A percentile compares a stretch with the other conserved stretches of the same genome.
phyloP scores from a whole-genome alignment of 2,329 filamentous ascomycete genomes.

The Beauveria australis region DNA sequence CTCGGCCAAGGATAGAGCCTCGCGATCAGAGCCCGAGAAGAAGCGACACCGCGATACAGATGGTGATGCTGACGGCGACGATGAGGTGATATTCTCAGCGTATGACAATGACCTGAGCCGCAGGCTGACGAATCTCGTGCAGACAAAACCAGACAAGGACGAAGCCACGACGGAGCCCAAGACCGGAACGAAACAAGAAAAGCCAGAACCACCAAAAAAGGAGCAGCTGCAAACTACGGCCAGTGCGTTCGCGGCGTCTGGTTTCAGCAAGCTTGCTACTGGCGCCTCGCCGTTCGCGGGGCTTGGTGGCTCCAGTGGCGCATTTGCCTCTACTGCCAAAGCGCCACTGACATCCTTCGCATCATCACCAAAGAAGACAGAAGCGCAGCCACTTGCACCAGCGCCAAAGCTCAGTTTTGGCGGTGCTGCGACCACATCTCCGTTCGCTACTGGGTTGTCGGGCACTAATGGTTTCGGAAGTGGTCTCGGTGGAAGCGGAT shows the following conservation, averaged over 20 bases:
- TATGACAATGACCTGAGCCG: not conserved
- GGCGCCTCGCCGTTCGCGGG: slow-evolving; percentile 57
- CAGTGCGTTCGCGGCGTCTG: slow-evolving; percentile 60
- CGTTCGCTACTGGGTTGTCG: slow-evolving; percentile 37
- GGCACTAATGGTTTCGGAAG: slow-evolving; percentile 42
- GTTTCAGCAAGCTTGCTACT: slow-evolving; percentile 57
- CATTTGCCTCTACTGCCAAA: slow-evolving; percentile 40
- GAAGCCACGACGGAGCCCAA: not conserved
- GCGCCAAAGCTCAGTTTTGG: slow-evolving; percentile 44
- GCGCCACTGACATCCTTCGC: slow-evolving; percentile 26
- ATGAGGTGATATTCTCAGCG: not conserved
- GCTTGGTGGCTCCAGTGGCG: slow-evolving; percentile 39
- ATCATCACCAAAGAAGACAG: slow-evolving; percentile 19
- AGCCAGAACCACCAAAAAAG: slow-evolving; percentile 18
- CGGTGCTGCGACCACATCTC: slow-evolving; percentile 32
- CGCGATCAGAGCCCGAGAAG: slow-evolving; percentile 50
- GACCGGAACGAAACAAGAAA: not conserved
- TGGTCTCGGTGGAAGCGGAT: slow-evolving; percentile 31
- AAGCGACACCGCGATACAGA: slow-evolving; percentile 53
- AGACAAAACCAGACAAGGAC: not conserved
- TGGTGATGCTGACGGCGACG: slow-evolving; percentile 15
- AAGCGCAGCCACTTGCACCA: slow-evolving; percentile 20
- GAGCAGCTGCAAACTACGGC: slow-evolving; percentile 36
- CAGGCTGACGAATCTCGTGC: slow-evolving; percentile 7
- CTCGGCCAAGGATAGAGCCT: slow-evolving; percentile 40